Conservation (phyloP, 306 rosid genomes). For the Mimosa bimucronata region DNA sequence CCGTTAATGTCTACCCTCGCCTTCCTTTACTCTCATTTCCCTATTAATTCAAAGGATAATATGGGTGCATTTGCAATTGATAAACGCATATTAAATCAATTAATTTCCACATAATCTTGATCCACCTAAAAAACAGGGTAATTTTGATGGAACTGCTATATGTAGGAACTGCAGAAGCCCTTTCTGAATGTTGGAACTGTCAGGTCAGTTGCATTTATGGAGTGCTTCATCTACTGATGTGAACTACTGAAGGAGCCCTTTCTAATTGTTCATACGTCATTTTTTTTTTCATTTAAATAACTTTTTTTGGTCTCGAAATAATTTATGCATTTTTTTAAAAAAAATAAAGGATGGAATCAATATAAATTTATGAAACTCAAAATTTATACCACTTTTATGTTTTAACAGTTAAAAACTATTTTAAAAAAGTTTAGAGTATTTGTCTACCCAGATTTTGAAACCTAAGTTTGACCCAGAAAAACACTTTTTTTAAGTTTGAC, state of each 20-base stretch:
- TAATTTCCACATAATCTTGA: slow-evolving; percentile 15
- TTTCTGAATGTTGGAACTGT: slow-evolving; percentile 38
- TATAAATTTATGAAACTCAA: not conserved
- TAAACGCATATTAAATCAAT: not conserved
- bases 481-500: too few species aligned
- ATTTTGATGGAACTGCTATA: slow-evolving; percentile 21
- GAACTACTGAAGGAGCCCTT: not conserved
- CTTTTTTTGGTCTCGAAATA: not conserved
- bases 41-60: slow-evolving; percentile 32
- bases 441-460: too few species aligned
- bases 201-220: slow-evolving; percentile 45
- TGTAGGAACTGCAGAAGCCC: not conserved
- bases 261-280: too few species aligned
- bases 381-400: not conserved
- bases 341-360: not conserved
- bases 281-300: too few species aligned
- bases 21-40: slow-evolving; percentile 35
- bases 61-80: not conserved
- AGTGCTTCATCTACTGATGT: slow-evolving; percentile 37
- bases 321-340: not conserved
- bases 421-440: too few species aligned
- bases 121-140: slow-evolving; percentile 1
- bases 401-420: too few species aligned
- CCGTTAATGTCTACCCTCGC: slow-evolving; percentile 38
- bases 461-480: too few species aligned